Base-by-base conservation (phyloP, 371 early-diverging fungal genomes). In the Saksenaea oblongispora region DNA sequence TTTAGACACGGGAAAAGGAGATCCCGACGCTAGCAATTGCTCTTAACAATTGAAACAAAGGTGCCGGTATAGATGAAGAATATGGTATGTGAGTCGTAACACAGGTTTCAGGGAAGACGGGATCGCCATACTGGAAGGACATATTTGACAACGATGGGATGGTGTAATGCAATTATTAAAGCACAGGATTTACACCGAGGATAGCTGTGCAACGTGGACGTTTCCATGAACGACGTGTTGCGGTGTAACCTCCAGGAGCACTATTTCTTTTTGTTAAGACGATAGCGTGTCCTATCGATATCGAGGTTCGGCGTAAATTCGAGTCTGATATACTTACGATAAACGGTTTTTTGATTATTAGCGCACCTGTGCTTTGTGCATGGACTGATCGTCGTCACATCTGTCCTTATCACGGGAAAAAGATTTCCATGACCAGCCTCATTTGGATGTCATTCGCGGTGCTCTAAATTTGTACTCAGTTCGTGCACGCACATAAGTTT, bases 321-420 rank as follows among this genome's bases (percentile, higher is more conserved):
- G 18, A 41, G 4, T 0, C 42, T n/a, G 17, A 41, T 41, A 41
- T 14, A 41, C 5, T 37, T 14, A 41, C 11, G 39, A 39, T 39
- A 39, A 39, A 39, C 31, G 31, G 11, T 11, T 14, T 5, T 11
- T 39, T 11, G 39, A 3, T 39, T 11, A 39, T 11, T 14, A 2
- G 2, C 11, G 2, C 11, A 3, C n/a, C 39, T 11, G 51, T 22
- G 51, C 3, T 22, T 22, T 10, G 22, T 14, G 11, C 11, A 11
- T 39, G 11, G 39, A 11, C n/a, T n/a, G 39, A 39, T 39, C 39
- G 11, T 11, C n/a, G 11, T 39, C 39, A 1, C 11, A 5, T 39
- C 11, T 39, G n/a, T 11, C 51, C 10, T 22, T 47, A 47, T 47
- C 51, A 47, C 51, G 51, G 51, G 51, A 47, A 47, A 47, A 47